These are phyloP conservation scores for Aspergillus hiratsukae DNA, from an alignment of 2,329 filamentous ascomycete species.

Conservation along the genomic window DNA sequence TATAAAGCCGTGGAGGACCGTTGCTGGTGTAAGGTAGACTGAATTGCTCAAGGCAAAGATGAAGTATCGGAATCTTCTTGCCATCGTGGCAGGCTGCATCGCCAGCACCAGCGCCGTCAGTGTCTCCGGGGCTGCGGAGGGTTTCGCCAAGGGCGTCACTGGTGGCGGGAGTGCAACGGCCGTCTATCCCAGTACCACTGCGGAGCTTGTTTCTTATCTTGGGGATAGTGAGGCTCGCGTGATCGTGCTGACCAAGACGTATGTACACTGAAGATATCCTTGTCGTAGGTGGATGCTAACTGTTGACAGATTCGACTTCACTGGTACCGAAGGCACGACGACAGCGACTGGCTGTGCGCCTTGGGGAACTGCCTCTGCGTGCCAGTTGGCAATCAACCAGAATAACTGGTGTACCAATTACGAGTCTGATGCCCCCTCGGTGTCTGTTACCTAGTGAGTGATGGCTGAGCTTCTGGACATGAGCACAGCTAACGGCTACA, in stretches of 20 bases:
- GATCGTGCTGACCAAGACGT: slow-evolving; percentile 45
- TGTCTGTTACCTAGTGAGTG: slow-evolving; percentile 34
- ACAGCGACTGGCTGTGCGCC: slow-evolving; percentile 55
- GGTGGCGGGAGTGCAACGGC: slow-evolving; percentile 54
- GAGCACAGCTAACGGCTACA: not conserved
- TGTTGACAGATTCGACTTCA: slow-evolving; percentile 15
- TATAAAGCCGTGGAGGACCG: too few species aligned
- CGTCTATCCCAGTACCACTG: slow-evolving; percentile 51
- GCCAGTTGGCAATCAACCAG: slow-evolving; percentile 59
- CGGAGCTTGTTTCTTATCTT: slow-evolving; percentile 57
- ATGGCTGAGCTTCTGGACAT: not conserved
- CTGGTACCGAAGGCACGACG: slow-evolving; percentile 31
- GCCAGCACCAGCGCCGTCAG: slow-evolving; percentile 11
- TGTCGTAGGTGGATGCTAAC: not conserved
- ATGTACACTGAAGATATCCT: not conserved
- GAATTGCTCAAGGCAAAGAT: not conserved
- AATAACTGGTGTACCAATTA: slow-evolving; percentile 58
- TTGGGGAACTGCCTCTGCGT: slow-evolving; percentile 49
- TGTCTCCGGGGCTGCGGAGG: slow-evolving; percentile 37
- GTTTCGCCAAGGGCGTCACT: slow-evolving; percentile 53
- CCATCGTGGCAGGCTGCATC: not conserved
- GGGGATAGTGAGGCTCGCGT: slow-evolving; percentile 50
- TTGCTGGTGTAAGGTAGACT: too few species aligned
- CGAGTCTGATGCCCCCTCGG: slow-evolving; percentile 49
- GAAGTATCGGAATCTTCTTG: not conserved